These are phyloP conservation scores for Podospora pseudoanserina DNA, from an alignment of 495 filamentous ascomycete species.

Conservation along the genomic window DNA sequence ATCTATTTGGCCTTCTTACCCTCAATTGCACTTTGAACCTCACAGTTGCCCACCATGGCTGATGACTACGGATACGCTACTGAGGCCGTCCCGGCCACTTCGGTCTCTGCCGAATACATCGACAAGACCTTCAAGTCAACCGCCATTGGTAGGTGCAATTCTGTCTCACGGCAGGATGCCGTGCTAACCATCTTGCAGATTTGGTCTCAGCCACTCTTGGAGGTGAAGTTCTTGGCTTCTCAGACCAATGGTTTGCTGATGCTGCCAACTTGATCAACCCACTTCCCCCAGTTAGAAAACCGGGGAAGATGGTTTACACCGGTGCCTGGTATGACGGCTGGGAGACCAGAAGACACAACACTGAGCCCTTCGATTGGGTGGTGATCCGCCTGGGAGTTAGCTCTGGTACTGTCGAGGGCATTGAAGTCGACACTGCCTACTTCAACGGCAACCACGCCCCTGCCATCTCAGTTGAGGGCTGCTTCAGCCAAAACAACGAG, in stretches of 20 bases:
- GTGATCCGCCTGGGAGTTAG: slow-evolving; percentile 76
- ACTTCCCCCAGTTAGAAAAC: slow-evolving; percentile 67
- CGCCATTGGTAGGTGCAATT: slow-evolving; percentile 56
- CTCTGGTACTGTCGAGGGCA: slow-evolving; percentile 67
- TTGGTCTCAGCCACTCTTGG: slow-evolving; percentile 71
- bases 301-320: slow-evolving; percentile 77
- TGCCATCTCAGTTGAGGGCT: slow-evolving; percentile 76
- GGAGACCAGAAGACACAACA: slow-evolving; percentile 89
- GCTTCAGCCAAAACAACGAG: slow-evolving; percentile 58
- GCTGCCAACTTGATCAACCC: slow-evolving; percentile 77
- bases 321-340: slow-evolving; percentile 96
- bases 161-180: not conserved
- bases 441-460: slow-evolving; percentile 88
- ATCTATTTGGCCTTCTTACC: not conserved
- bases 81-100: slow-evolving; percentile 44
- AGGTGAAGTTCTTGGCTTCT: slow-evolving; percentile 69
- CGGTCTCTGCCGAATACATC: slow-evolving; percentile 56
- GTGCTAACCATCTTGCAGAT: slow-evolving; percentile 45
- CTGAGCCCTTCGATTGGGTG: slow-evolving; percentile 76
- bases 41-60: slow-evolving; percentile 16
- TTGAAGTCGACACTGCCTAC: slow-evolving; percentile 84
- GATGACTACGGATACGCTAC: slow-evolving; percentile 45
- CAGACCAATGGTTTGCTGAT: slow-evolving; percentile 86
- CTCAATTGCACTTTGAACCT: not conserved
- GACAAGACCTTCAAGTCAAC: slow-evolving; percentile 67